Percentiles rank a stretch among this genome's conserved stretches.
phyloP scores from a whole-genome alignment of 2,329 filamentous ascomycete species.

The Venturiaceae sp. region DNA sequence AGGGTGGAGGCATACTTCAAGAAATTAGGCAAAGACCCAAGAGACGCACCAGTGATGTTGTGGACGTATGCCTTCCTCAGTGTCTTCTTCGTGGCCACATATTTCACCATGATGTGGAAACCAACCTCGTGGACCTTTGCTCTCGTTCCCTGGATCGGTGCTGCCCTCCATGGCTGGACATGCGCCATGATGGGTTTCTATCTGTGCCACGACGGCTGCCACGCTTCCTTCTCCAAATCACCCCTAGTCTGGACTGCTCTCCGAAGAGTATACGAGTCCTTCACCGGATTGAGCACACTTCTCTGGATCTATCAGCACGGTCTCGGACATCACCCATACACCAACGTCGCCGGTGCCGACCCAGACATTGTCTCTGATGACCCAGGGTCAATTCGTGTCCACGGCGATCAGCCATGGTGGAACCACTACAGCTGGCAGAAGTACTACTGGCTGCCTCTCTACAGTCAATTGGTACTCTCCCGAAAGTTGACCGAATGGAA shows the following conservation, averaged over 20 bases:
- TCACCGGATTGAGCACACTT: slow-evolving; percentile 2
- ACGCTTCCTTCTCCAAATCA: neutral
- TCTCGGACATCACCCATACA: slow-evolving; percentile 5
- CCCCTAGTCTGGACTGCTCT: neutral
- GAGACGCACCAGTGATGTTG: slow-evolving; percentile 3
- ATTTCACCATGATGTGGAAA: slow-evolving; percentile 1
- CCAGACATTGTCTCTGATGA: slow-evolving; percentile 7
- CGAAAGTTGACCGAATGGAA: slow-evolving; percentile 5
- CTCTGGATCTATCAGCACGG: slow-evolving; percentile 8
- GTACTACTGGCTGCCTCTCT: slow-evolving; percentile 7
- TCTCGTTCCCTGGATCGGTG: slow-evolving; percentile 2
- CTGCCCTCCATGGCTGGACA: neutral
- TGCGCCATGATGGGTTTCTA: slow-evolving; percentile 7
- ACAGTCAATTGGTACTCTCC: slow-evolving; percentile 6
- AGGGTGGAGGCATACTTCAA: slow-evolving; percentile 4
- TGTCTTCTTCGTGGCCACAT: slow-evolving; percentile 1
- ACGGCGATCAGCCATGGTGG: slow-evolving; percentile 7
- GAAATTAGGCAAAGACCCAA: slow-evolving; percentile 1
- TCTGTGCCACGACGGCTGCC: slow-evolving; percentile 4
- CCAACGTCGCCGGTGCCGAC: slow-evolving; percentile 4
- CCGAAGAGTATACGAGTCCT: slow-evolving; percentile 3
- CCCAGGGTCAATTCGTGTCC: slow-evolving; percentile 1
- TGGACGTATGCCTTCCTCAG: neutral
- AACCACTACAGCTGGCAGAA: slow-evolving; percentile 5
- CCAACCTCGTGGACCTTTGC: neutral